A percentile compares a stretch with the other conserved stretches of the same genome.
Conservation (phyloP, 1,139 yeast genomes). For the Wickerhamomyces sp. region DNA sequence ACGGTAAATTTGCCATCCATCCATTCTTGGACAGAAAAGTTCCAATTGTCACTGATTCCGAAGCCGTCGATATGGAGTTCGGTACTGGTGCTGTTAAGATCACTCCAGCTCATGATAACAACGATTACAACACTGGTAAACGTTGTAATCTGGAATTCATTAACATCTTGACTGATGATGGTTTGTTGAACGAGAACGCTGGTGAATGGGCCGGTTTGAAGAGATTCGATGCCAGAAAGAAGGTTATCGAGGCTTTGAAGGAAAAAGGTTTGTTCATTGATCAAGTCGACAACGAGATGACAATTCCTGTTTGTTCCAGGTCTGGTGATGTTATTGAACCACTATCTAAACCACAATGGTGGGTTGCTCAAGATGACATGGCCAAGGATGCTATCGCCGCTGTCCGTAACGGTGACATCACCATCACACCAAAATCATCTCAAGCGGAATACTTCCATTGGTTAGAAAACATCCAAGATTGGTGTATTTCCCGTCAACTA, state of each 20-base stretch:
- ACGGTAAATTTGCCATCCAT: conserved; percentile 87
- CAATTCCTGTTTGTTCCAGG: conserved; percentile 89
- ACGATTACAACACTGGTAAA: conserved; percentile 95
- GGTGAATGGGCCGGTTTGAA: conserved; percentile 90
- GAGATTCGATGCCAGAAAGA: conserved; percentile 89
- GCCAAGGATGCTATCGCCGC: conserved; percentile 86
- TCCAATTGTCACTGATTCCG: conserved; percentile 85
- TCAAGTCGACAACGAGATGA: conserved; percentile 92
- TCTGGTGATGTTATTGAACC: conserved; percentile 98
- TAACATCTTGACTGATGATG: conserved; percentile 89
- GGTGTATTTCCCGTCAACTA: conserved; percentile 98
- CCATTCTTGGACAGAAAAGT: conserved; percentile 83
- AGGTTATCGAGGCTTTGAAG: conserved; percentile 78
- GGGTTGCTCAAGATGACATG: conserved; percentile 91
- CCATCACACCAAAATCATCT: conserved; percentile 81
- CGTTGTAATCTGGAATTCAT: conserved; percentile 85
- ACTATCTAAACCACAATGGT: conserved; percentile 96
- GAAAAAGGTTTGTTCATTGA: conserved; percentile 71
- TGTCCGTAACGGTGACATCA: conserved; percentile 75
- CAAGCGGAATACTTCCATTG: conserved; percentile 93
- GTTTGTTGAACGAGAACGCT: conserved; percentile 84
- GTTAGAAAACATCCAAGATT: conserved; percentile 95
- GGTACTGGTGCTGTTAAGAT: conserved; percentile 99
- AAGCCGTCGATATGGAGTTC: conserved; percentile 97
- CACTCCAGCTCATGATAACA: conserved; percentile 97